Conservation (phyloP, 495 filamentous ascomycete species). For the Glarea lozoyensis region DNA sequence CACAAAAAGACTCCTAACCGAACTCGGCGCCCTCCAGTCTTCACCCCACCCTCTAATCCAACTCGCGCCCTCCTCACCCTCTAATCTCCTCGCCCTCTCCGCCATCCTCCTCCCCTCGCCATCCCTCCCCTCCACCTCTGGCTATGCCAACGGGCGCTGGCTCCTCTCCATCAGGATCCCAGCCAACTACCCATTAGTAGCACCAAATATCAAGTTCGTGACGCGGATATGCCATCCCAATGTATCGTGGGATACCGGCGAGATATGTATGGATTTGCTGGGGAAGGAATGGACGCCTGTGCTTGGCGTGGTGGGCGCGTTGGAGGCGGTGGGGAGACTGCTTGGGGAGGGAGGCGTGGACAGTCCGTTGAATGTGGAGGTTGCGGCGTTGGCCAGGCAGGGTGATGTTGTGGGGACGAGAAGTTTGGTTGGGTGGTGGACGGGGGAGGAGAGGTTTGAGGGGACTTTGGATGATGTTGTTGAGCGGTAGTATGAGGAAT, state of each 20-base stretch:
- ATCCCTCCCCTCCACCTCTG: conserved; percentile 34
- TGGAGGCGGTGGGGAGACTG: conserved; percentile 64
- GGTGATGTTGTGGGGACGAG: conserved; percentile 74
- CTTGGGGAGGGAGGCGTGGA: conserved; percentile 70
- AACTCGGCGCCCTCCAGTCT: conserved; percentile 49
- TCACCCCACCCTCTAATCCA: too few species aligned
- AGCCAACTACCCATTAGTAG: conserved; percentile 62
- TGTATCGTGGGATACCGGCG: conserved; percentile 69
- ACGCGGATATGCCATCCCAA: conserved; percentile 85
- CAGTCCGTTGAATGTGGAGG: conserved; percentile 82
- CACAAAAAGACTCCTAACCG: conserved; percentile 55
- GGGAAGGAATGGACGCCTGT: conserved; percentile 72
- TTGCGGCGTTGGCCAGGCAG: conserved; percentile 64
- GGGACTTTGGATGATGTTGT: too few species aligned
- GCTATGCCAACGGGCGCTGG: conserved; percentile 86
- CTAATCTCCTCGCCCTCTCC: conserved; percentile 68
- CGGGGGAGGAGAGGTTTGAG: too few species aligned
- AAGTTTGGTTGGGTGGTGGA: conserved; percentile 75
- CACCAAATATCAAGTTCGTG: conserved; percentile 68
- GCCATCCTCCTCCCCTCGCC: conserved; percentile 67
- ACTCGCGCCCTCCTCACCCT: too few species aligned
- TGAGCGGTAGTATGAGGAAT: too few species aligned
- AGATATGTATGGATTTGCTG: conserved; percentile 88
- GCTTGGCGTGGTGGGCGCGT: conserved; percentile 68
- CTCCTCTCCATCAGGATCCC: conserved; percentile 71